These are phyloP conservation scores for Erythrobasidium yunnanense DNA, from an alignment of 768 basidiomycete species.

Conservation along the genomic window DNA sequence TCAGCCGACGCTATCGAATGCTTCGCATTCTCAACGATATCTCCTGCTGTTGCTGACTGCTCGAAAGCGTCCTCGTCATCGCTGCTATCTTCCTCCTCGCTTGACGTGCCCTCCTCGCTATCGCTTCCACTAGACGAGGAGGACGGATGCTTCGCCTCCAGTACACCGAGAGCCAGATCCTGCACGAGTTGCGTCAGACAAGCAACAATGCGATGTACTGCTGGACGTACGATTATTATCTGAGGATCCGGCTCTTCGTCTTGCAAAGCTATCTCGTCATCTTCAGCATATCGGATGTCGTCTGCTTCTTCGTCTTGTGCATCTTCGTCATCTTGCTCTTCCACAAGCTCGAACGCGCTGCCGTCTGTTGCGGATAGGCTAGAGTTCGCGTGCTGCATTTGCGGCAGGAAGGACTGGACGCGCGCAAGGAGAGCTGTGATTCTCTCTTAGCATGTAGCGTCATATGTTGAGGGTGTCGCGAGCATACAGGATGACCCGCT, in stretches of 20 bases:
- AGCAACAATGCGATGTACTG: background rate
- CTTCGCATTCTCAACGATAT: too few species aligned
- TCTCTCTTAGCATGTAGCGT: background rate
- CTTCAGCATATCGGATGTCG: background rate
- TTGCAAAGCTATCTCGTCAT: background rate
- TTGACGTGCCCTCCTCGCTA: background rate
- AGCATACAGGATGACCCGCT: background rate
- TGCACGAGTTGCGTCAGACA: background rate
- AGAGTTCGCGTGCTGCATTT: conserved; percentile 15
- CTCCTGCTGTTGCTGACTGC: too few species aligned
- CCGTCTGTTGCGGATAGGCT: background rate
- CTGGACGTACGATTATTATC: conserved; percentile 8
- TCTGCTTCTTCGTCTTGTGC: background rate
- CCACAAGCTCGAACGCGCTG: conserved; percentile 11
- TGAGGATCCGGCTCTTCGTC: background rate
- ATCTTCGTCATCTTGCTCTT: background rate
- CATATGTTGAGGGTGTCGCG: background rate
- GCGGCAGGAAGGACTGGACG: conserved; percentile 21
- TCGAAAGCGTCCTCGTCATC: too few species aligned
- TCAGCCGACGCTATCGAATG: too few species aligned
- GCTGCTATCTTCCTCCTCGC: too few species aligned
- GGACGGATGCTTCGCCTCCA: background rate
- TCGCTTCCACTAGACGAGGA: background rate
- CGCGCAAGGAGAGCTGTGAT: conserved; percentile 11
- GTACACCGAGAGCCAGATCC: conserved; percentile 20